Conservation (phyloP, 2,329 filamentous ascomycete species). For the Elsinoe necatrix region DNA sequence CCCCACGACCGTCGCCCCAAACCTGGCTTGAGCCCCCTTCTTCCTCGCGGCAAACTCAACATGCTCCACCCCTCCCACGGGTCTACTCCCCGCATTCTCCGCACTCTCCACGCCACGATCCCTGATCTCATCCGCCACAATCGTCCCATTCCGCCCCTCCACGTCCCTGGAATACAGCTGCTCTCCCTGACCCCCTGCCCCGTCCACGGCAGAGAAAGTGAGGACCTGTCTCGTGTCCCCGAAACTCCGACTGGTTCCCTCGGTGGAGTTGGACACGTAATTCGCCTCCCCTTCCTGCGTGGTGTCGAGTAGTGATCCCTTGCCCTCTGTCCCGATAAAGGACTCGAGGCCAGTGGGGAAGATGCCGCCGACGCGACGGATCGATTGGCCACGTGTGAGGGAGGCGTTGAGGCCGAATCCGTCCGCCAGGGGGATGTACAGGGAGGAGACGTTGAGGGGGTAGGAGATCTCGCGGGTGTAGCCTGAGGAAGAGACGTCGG, state of each 20-base stretch:
- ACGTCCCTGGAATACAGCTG: conserved; percentile 53
- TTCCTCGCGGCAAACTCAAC: not conserved
- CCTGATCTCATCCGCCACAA: conserved; percentile 41
- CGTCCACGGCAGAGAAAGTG: conserved; percentile 41
- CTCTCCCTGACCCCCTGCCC: conserved; percentile 18
- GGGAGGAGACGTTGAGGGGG: conserved; percentile 51
- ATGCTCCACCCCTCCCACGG: not conserved
- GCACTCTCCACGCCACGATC: not conserved
- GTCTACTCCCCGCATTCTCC: not conserved
- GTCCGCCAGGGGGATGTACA: conserved; percentile 36
- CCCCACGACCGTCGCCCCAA: not conserved
- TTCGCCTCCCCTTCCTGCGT: conserved; percentile 50
- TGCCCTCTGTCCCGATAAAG: conserved; percentile 33
- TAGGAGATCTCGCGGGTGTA: conserved; percentile 47
- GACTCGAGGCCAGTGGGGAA: conserved; percentile 56
- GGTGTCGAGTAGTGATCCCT: conserved; percentile 38
- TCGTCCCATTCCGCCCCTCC: conserved; percentile 45
- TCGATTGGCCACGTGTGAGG: conserved; percentile 43
- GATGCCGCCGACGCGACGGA: conserved; percentile 40
- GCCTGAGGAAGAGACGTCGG: conserved; percentile 32
- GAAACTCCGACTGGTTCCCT: conserved; percentile 42
- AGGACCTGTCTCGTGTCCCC: conserved; percentile 52
- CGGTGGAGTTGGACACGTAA: conserved; percentile 44
- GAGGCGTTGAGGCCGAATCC: conserved; percentile 39
- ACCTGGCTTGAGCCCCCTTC: not conserved